Conservation (phyloP, 176 grass and related monocot genomes). For the Ananas comosus region DNA sequence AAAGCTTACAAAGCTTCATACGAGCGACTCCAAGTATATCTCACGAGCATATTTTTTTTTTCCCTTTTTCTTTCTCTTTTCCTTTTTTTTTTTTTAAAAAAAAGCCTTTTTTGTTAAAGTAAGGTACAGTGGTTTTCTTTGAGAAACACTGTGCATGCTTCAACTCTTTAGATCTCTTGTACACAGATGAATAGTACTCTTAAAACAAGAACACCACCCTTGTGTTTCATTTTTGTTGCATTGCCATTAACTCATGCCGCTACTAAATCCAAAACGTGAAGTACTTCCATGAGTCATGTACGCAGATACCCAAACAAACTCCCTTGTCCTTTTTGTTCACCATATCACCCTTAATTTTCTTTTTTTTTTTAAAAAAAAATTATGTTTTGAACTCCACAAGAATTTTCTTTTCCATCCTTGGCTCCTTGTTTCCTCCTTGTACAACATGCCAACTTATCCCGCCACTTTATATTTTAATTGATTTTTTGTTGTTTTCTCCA, state of each 20-base stretch:
- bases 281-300: not conserved
- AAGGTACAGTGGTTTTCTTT: no score
- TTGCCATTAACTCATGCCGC: not conserved
- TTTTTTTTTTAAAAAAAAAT: not conserved
- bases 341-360: not conserved
- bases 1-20: no score
- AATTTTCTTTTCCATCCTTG: not conserved
- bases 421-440: not conserved
- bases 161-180: no score
- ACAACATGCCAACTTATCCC: not conserved
- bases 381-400: not conserved
- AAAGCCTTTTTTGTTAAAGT: no score
- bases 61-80: no score
- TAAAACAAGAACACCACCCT: no score
- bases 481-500: not conserved
- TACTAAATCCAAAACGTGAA: not conserved
- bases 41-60: no score
- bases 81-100: no score
- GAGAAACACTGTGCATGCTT: no score
- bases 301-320: conserved; percentile 1
- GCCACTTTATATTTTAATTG: not conserved
- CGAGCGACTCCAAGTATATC: no score
- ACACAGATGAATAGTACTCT: no score
- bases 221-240: not conserved
- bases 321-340: not conserved